phyloP scores from a whole-genome alignment of 768 basidiomycete species.

The Amanita brunnescens region DNA sequence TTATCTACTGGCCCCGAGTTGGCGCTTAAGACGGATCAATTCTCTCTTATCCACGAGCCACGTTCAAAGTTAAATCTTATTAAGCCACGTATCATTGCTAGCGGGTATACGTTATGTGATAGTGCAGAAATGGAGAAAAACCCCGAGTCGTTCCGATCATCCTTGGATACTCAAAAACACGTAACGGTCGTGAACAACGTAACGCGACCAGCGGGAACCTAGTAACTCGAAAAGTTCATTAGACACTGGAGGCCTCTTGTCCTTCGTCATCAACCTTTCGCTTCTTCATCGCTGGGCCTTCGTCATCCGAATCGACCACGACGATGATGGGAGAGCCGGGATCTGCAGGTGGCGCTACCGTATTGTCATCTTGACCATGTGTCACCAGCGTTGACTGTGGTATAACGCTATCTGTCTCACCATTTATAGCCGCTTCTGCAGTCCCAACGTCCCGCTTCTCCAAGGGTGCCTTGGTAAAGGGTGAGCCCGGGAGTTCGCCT shows the following conservation, averaged over 20 bases:
- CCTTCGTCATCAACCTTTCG: conserved; percentile 35
- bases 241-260: background rate
- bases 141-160: background rate
- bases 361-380: conserved; percentile 4
- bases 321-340: conserved; percentile 49
- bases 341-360: conserved; percentile 17
- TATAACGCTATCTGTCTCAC: background rate
- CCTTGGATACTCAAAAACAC: background rate
- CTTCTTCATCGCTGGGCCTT: conserved; percentile 48
- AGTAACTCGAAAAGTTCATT: no score
- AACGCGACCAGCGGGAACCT: background rate
- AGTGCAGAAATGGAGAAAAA: background rate
- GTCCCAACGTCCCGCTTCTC: conserved; percentile 11
- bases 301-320: conserved; percentile 52
- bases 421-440: background rate
- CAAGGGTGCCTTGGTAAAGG: conserved; percentile 40
- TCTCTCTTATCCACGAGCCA: background rate
- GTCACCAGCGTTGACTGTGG: background rate
- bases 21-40: background rate
- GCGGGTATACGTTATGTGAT: background rate
- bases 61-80: background rate
- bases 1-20: background rate
- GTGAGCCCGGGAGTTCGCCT: conserved; percentile 14
- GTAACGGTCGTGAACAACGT: background rate
- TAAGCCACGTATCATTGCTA: conserved; percentile 2